Evolutionary conservation across 169 alveolate species (phyloP), one percentile per base, ranked within the genome.

Genomic region (Plasmodium coatneyi): DNA sequence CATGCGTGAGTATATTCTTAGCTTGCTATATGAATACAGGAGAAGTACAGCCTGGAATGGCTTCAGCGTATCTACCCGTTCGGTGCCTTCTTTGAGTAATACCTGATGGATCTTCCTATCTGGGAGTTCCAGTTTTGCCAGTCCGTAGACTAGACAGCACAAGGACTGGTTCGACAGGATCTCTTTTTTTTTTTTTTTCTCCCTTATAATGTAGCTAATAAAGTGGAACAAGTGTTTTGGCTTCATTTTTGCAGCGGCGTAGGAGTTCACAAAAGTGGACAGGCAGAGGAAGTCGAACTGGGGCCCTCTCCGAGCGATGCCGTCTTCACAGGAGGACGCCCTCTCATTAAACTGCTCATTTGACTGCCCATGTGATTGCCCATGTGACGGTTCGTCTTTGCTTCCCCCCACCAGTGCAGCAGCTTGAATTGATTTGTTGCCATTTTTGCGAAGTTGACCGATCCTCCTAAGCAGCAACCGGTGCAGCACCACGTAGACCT

Each of bases 251-350:
- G 74, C 80, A 19, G 70, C 41, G 16, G 90, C 89, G 43, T 89
- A 89, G 2, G 94, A 89, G 22, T 89, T 78, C 2, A 89, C 46
- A 78, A 89, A 60, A 3, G 90, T 89, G 10, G 90, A n/a, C 19
- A 89, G 19, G 5, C 79, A 89, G 49, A 89, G 81, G 81, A 89
- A 89, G 71, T 89, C 94, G 39, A 89, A 89, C 80, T 84, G 52
- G 7, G 78, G 30, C 19, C 79, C 49, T 1, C 30, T 22, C 28
- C n/a, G 5, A 12, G 0, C 56, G n/a, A 41, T 41, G 12, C 14
- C 14, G 3, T 1, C 49, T 1, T 6, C 10, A 32, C 39, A 32
- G 39, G 39, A 32, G 39, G 3, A n/a, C n/a, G n/a, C n/a, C n/a
- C n/a, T n/a, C n/a, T n/a, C n/a, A n/a, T n/a, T 3, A 32, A 3